phyloP scores from a whole-genome alignment of 169 alveolate genomes.

The Amoebophrya sp. region DNA sequence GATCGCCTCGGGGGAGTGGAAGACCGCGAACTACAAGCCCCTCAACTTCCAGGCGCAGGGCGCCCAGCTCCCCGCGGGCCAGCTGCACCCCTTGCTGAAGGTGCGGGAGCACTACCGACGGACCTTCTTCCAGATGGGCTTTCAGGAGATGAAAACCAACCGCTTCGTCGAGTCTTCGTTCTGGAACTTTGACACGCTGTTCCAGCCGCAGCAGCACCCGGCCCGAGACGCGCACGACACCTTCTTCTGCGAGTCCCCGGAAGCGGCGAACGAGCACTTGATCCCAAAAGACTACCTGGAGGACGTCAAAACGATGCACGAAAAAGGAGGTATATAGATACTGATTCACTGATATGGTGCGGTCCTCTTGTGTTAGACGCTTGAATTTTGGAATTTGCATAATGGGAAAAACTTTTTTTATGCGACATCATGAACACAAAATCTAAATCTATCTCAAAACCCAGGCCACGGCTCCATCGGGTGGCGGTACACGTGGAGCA shows the following conservation, averaged over 20 bases:
- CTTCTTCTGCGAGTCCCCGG: conserved; percentile 78
- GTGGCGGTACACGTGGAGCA: conserved; percentile 93
- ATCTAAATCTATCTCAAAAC: not conserved
- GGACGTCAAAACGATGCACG: conserved; percentile 86
- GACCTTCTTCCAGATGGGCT: conserved; percentile 79
- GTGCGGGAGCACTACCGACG: conserved; percentile 74
- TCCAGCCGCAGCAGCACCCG: conserved; percentile 99
- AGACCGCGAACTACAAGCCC: conserved; percentile 25
- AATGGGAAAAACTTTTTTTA: too few relatives aligned
- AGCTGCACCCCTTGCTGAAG: conserved; percentile 80
- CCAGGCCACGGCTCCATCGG: conserved; percentile 97
- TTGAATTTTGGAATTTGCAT: not conserved
- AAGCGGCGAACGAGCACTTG: conserved; percentile 42
- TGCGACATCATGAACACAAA: too few relatives aligned
- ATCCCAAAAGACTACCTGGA: conserved; percentile 73
- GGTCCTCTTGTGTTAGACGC: not conserved
- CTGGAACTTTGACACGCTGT: conserved; percentile 99
- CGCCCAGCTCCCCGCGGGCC: conserved; percentile 65
- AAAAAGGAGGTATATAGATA: conserved; percentile 50
- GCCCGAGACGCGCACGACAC: conserved; percentile 99
- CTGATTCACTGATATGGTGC: not conserved
- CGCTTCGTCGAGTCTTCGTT: conserved; percentile 95
- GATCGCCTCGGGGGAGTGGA: not conserved
- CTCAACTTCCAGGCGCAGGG: conserved; percentile 75
- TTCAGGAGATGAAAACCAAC: conserved; percentile 97